Percentiles rank a stretch among this genome's conserved stretches.
These are phyloP conservation scores for Solanum bulbocastanum DNA, from an alignment of 257 asterid species.

Conservation along the genomic window DNA sequence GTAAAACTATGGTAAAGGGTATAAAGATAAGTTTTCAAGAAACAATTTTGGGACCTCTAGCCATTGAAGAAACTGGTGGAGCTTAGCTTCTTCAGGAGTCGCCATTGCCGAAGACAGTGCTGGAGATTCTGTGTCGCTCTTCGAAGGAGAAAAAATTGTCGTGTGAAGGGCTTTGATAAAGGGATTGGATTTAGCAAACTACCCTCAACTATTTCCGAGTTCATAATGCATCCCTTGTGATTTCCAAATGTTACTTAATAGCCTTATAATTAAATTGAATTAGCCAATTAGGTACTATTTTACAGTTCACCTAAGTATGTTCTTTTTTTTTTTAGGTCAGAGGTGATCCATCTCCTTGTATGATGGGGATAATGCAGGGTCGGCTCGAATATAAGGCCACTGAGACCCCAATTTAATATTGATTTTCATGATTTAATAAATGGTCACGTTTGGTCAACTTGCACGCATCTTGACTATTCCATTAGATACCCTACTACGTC, in stretches of 20 bases:
- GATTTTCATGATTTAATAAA: too few species aligned
- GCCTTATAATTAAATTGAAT: not conserved
- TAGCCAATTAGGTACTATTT: not conserved
- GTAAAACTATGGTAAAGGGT: not conserved
- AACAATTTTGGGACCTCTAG: conserved; percentile 31
- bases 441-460: too few species aligned
- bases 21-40: not conserved
- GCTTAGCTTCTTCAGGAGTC: conserved; percentile 54
- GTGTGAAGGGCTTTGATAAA: not conserved
- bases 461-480: not conserved
- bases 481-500: not conserved
- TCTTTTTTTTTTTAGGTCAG: not conserved
- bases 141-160: not conserved
- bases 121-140: not conserved
- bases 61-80: conserved; percentile 72
- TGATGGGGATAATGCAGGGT: not conserved
- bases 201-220: not conserved
- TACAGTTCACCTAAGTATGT: not conserved
- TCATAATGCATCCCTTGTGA: not conserved
- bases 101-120: conserved; percentile 28
- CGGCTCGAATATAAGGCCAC: not conserved
- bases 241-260: not conserved
- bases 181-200: not conserved
- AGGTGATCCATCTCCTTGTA: not conserved
- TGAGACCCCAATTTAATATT: too few species aligned